Evolutionary conservation across 1,139 yeast species (phyloP), one percentile per base, ranked within the genome.

Genomic region (Dujonia santamariae): DNA sequence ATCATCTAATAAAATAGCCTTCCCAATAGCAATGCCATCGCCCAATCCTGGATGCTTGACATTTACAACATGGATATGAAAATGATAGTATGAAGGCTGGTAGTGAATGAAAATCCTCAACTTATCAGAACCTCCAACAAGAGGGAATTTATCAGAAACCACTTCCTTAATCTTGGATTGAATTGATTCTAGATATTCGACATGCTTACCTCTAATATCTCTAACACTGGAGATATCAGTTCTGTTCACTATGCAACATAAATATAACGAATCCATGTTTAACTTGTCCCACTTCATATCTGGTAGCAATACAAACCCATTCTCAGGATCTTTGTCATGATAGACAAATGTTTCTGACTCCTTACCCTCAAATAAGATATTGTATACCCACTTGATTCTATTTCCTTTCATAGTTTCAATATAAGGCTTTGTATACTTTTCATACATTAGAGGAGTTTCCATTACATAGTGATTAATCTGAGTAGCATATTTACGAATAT

Each of bases 21-120:
- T 85, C 1, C 97, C 97, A 8, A 77, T 79, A 11, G 78, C 66
- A 32, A 80, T 73, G 2, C 90, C 85, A 40, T 75, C 77, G 6
- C 88, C 92, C 32, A 82, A 53, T 1, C 95, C 95, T 1, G 80
- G 78, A 45, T 85, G 85, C 17, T 62, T 68, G 6, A 85, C 68
- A 47, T 83, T 84, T 17, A 88, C 95, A n/a, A 85, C 80, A 53
- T 92, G 98, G 24, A 92, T 72, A 54, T 92, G 98, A 66, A 92
- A 82, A 52, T 92, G 97, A 53, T 92, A 92, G 55, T 92, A 92
- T 0, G 96, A 85, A 0, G 99, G 99, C 43, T 90, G 97, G 56
- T 92, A 88, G 55, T 88, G 97, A 34, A 88, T 71, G 52, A 83
- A 90, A 1, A 87, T 56, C 41, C 95, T 73, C 46, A 90, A 56